A percentile compares a stretch with the other conserved stretches of the same genome.
These are phyloP conservation scores for Cunninghamia lanceolata DNA, from an alignment of 75 land plant genomes.

Conservation along the genomic window DNA sequence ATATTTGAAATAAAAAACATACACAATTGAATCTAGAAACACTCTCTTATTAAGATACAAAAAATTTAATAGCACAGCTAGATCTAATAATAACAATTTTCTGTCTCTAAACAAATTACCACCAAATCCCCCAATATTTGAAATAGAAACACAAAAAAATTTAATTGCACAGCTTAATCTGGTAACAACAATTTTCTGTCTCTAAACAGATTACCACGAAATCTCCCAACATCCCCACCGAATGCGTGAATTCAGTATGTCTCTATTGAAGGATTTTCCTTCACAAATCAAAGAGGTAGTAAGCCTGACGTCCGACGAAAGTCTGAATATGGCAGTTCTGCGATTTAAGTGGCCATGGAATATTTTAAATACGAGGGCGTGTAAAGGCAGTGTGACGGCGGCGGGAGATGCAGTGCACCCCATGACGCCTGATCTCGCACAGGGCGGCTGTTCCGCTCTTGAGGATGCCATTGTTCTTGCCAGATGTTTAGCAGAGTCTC, in stretches of 20 bases:
- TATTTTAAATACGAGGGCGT: neutral
- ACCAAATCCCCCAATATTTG: too few relatives aligned
- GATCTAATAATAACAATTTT: too few relatives aligned
- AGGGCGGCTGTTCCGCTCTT: conserved; percentile 50
- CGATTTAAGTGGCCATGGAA: conserved; percentile 31
- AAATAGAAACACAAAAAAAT: too few relatives aligned
- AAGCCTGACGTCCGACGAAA: conserved; percentile 10
- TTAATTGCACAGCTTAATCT: neutral
- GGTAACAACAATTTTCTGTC: neutral
- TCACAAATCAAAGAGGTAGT: conserved; percentile 11
- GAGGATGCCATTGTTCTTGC: conserved; percentile 64
- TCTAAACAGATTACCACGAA: neutral
- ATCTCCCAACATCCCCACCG: neutral
- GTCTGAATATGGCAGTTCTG: conserved; percentile 17
- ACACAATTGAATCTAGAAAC: too few relatives aligned
- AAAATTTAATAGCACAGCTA: too few relatives aligned
- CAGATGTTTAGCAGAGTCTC: conserved; percentile 14
- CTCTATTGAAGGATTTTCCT: neutral
- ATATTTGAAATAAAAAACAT: too few relatives aligned
- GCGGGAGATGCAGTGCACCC: conserved; percentile 76
- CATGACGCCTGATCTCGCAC: conserved; percentile 64
- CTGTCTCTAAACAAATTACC: too few relatives aligned
- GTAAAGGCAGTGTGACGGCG: conserved; percentile 30
- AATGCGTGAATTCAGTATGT: neutral
- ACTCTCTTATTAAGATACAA: too few relatives aligned